Evolutionary conservation across 2,329 filamentous ascomycete species (phyloP), one percentile per base, ranked within the genome.

Genomic region (Eurotiales sp.): DNA sequence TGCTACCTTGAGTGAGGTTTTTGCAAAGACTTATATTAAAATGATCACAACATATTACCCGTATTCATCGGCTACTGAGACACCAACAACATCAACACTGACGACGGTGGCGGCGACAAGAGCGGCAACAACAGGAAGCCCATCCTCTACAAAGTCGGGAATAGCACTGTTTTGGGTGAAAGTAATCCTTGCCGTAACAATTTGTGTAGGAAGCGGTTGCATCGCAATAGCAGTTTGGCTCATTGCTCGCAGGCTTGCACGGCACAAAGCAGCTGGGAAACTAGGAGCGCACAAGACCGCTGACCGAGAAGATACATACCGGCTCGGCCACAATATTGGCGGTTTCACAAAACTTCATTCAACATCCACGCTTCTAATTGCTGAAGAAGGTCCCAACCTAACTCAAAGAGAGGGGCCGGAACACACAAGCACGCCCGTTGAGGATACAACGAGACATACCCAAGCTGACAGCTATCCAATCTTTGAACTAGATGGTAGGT

Each of bases 11-110:
- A 70, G 63, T 0, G 63, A 63, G 4, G 65, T 87, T 15, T 87
- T 88, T 54, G 67, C 65, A 0, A 75, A 71, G 0, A 56, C 70
- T 4, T 88, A 88, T 58, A 69, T 79, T 3, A 77, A 72, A 7
- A 68, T 72, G 58, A 78, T 87, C 39, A 72, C 68, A 5, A 77
- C 72, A 0, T 85, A 78, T 61, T 87, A 82, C 59, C 84, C 85
- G 0, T 88, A 87, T 44, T 11, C 34, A 11, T 27, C 46, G 25
- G 6, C 39, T 25, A 34, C 17, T 12, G 32, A 34, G 11, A 36
- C 41, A 15, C 47, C 40, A 8, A 47, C 40, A 4, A 8, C n/a
- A 8, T 21, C 27, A 10, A 8, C 30, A 12, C n/a, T n/a, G n/a
- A n/a, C n/a, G n/a, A n/a, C n/a, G n/a, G n/a, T n/a, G n/a, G n/a